Evolutionary conservation across 2,329 filamentous ascomycete species (phyloP), one percentile per base, ranked within the genome.

Genomic region (Neodidymelliopsis sp.): DNA sequence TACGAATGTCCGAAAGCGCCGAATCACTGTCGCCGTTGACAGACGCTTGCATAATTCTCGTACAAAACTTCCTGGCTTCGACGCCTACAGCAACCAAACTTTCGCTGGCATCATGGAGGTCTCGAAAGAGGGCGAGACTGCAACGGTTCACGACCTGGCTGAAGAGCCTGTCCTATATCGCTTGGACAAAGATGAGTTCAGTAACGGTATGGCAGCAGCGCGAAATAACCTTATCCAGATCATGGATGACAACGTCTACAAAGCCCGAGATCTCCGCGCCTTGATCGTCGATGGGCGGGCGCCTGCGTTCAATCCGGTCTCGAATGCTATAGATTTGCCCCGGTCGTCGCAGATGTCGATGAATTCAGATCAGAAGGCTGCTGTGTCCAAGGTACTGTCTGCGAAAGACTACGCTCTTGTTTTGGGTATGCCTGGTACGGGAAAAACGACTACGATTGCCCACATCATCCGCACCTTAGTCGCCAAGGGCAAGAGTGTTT

Each of bases 141-240:
- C 43, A 4, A 31, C 44, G n/a, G 19, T 58, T 4, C 35, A 54
- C 66, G 51, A 78, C 77, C 25, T 75, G 1, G 77, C 80, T 49
- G 77, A 80, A 47, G 71, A 81, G 4, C 83, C 83, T 4, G 75
- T 88, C 5, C 79, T 84, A 37, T 99, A 96, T 64, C 88, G 94
- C 18, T 79, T 99, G 4, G 94, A 99, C 74, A 97, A 97, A 70
- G 94, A 99, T 64, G 94, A 99, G 67, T 99, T 99, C 73, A 96
- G 91, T 74, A 97, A 96, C 64, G 94, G 94, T 48, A 96, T 99
- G 90, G 91, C 94, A 3, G 88, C 89, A 22, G 90, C 96, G 34
- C 86, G 94, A 42, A 97, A 96, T 74, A 99, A 97, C 61, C 81
- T 99, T 1, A 84, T 97, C 23, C 90, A 92, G 59, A 84, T 96